Base-by-base conservation (phyloP, 2,329 filamentous ascomycete species). In the Nigrospora oryzae region DNA sequence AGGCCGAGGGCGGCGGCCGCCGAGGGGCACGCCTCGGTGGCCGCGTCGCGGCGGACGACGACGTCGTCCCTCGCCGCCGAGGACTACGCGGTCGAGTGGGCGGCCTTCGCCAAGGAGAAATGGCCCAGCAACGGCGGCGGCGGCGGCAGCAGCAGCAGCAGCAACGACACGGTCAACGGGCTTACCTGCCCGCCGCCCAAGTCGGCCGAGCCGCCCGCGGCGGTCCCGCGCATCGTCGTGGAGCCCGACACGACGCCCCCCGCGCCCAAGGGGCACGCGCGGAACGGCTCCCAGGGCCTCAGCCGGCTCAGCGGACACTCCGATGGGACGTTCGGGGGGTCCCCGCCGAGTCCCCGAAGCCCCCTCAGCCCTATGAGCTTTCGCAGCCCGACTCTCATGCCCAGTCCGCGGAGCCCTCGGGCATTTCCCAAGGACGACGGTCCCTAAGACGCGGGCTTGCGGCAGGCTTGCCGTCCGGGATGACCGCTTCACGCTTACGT, bases 301-400 rank as follows among this genome's bases (percentile, higher is more conserved):
- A 32, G 28, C 15, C 33, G 36, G 5, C 34, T 42, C n/a, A 45
- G 46, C 23, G 34, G 43, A n/a, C 23, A 17, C 13, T 45, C 42
- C 33, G 46, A 39, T 14, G 46, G 46, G 35, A 48, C 46, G 14
- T 48, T 48, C 36, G 46, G 46, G n/a, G 42, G 36, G 16, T 15
- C 36, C 32, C 40, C 40, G 40, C 16, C 17, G 13, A 42, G 40
- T 11, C 40, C 40, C 15, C 34, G 10, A 5, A 36, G 23, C 23
- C 23, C 23, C 23, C 23, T 28, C 5, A 28, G 23, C 23, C 23
- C 23, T 7, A 28, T 28, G 23, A 28, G 23, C 23, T 28, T 28
- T 10, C 8, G 10, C 23, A 28, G 23, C 23, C 23, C 23, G 23
- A 28, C 23, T 7, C 23, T 28, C 23, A 6, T 10, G 23, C 23